phyloP scores from a whole-genome alignment of 2,329 filamentous ascomycete genomes.

The Lachnellula hyalina region DNA sequence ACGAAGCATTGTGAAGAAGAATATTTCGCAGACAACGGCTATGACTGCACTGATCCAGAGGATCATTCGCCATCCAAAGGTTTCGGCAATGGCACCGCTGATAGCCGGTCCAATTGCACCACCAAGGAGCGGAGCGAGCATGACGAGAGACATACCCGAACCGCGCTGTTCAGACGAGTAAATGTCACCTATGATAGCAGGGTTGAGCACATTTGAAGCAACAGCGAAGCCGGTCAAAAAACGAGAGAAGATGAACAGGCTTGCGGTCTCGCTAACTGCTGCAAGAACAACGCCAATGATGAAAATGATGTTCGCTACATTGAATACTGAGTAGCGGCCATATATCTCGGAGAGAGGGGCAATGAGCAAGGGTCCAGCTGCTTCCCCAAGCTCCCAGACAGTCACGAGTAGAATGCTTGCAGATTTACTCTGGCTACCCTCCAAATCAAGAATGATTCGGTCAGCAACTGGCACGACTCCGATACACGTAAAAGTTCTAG shows the following conservation, averaged over 20 bases:
- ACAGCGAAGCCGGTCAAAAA: slow-evolving; percentile 30
- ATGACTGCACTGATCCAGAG: slow-evolving; percentile 43
- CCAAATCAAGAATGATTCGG: slow-evolving; percentile 45
- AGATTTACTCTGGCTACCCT: slow-evolving; percentile 38
- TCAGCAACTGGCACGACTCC: slow-evolving; percentile 49
- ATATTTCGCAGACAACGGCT: slow-evolving; percentile 38
- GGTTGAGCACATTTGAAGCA: slow-evolving; percentile 34
- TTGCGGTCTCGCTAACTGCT: slow-evolving; percentile 37
- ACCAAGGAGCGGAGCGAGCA: slow-evolving; percentile 30
- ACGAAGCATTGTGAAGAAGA: slow-evolving; percentile 38
- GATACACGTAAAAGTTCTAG: slow-evolving; percentile 54
- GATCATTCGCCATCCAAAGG: slow-evolving; percentile 46
- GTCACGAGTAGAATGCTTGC: slow-evolving; percentile 45
- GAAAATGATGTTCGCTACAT: slow-evolving; percentile 43
- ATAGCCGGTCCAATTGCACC: slow-evolving; percentile 31
- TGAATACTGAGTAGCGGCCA: slow-evolving; percentile 38
- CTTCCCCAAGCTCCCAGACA: slow-evolving; percentile 45
- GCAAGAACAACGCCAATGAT: slow-evolving; percentile 44
- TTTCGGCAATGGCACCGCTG: slow-evolving; percentile 37
- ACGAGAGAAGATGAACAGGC: slow-evolving; percentile 38
- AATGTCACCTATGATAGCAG: slow-evolving; percentile 42
- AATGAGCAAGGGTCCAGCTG: slow-evolving; percentile 39
- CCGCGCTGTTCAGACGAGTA: slow-evolving; percentile 43
- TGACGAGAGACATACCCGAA: slow-evolving; percentile 32
- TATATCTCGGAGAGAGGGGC: slow-evolving; percentile 41